These are phyloP conservation scores for Alternaria dauci DNA, from an alignment of 2,329 filamentous ascomycete genomes.

Conservation along the genomic window DNA sequence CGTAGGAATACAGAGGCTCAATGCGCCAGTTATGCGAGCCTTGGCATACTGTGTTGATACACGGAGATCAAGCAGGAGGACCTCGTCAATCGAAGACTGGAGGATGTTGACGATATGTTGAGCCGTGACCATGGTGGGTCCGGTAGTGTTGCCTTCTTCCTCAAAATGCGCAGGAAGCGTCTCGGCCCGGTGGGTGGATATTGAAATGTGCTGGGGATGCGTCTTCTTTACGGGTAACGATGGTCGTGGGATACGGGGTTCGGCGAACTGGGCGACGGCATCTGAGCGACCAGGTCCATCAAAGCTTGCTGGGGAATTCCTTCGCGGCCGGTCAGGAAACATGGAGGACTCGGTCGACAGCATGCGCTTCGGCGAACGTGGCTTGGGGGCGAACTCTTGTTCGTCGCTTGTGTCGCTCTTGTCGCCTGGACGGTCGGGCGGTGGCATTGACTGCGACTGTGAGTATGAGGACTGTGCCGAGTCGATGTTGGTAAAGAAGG, in stretches of 20 bases:
- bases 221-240: conserved; percentile 42
- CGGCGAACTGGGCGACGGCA: conserved; percentile 46
- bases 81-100: conserved; percentile 57
- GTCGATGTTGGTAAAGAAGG: conserved; percentile 34
- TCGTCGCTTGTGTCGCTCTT: conserved; percentile 31
- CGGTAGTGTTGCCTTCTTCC: conserved; percentile 36
- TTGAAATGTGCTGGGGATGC: conserved; percentile 24
- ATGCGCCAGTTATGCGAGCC: conserved; percentile 77
- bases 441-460: conserved; percentile 45
- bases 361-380: conserved; percentile 59
- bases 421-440: conserved; percentile 21
- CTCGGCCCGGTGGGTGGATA: conserved; percentile 53
- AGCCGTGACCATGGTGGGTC: conserved; percentile 56
- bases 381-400: conserved; percentile 34
- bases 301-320: conserved; percentile 58
- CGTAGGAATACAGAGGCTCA: conserved; percentile 95
- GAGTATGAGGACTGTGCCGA: conserved; percentile 36
- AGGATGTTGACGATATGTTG: conserved; percentile 60
- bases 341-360: conserved; percentile 56
- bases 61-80: conserved; percentile 83
- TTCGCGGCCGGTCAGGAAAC: conserved; percentile 54
- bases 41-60: conserved; percentile 83
- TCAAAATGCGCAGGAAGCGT: conserved; percentile 53
- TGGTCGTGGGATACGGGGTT: conserved; percentile 41
- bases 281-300: conserved; percentile 48